These are phyloP conservation scores for Mimosa pudica DNA, from an alignment of 306 rosid genomes.

Conservation along the genomic window DNA sequence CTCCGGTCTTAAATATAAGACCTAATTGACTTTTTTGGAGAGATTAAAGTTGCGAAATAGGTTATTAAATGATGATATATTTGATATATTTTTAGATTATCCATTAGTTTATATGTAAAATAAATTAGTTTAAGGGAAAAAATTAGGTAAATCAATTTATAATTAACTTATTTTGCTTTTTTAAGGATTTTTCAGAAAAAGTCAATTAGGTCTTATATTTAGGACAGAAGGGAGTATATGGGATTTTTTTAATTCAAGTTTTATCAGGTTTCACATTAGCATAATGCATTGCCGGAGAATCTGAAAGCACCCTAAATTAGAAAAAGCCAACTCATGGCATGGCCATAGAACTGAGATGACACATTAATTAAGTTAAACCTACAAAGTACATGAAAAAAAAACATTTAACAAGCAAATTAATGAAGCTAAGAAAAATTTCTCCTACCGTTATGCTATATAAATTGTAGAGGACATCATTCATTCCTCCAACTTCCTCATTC, in stretches of 20 bases:
- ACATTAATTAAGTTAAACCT: background rate
- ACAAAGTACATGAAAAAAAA: background rate
- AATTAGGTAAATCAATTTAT: no score
- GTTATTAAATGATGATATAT: no score
- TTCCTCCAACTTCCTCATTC: slow-evolving; percentile 72
- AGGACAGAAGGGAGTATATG: no score
- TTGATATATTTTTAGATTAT: no score
- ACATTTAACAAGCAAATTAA: background rate
- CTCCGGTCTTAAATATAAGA: no score
- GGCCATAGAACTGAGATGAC: background rate
- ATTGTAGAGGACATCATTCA: slow-evolving; percentile 70
- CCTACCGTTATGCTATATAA: slow-evolving; percentile 55
- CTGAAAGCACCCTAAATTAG: background rate
- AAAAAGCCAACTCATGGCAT: background rate
- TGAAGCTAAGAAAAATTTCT: background rate
- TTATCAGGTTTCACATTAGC: background rate
- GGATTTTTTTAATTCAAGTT: background rate
- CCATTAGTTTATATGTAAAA: no score
- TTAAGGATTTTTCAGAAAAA: no score
- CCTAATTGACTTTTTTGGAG: no score
- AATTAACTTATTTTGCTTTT: no score
- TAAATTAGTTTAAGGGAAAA: no score
- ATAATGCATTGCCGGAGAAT: background rate
- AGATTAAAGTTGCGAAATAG: no score
- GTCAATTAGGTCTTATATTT: no score